Evolutionary conservation across 2,329 filamentous ascomycete species (phyloP), one percentile per base, ranked within the genome.

Genomic region (Penicillium sp.): DNA sequence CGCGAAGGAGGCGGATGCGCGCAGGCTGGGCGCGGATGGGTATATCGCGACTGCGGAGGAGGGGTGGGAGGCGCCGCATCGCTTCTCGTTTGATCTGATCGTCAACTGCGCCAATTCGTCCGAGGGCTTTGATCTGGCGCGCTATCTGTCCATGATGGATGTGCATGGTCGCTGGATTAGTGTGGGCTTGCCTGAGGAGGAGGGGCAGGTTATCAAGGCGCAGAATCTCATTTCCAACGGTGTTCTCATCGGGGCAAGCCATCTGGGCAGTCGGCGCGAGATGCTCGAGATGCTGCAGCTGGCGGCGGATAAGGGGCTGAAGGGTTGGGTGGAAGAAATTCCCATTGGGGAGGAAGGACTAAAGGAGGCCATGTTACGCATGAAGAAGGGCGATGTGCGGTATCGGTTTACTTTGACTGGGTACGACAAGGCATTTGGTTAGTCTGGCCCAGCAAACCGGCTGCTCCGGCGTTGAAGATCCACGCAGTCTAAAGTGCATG

Each of bases 131-230:
- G 70, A 81, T 52, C 59, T 84, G 21, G 48, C 63, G 21, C 58
- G 83, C 49, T 94, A 93, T 71, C 79, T 94, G 57, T 79, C 78
- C 46, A 78, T 89, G 56, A 77, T 94, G 62, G 88, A 91, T 67
- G 82, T 91, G 41, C 86, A 89, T 69, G 86, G 84, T 43, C 78
- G 77, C 60, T 93, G 86, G 80, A 79, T 91, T 63, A 86, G 78
- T 57, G 85, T 91, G 38, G 87, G 86, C 28, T 74, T 93, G 58
- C 87, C 87, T 3, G 86, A 89, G 61, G 84, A 87, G 47, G 80
- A 83, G 30, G 80, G 87, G 8, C 80, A 86, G 41, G 69, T 74
- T 39, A 75, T 93, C 51, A 81, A 79, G 68, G 83, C 85, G 35
- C 84, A 89, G 72, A 80, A 80, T 59, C 84, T 94, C 57, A 75